Evolutionary conservation across 2,329 filamentous ascomycete genomes (phyloP), one percentile per base, ranked within the genome.

Genomic region (Clarireedia sp.): DNA sequence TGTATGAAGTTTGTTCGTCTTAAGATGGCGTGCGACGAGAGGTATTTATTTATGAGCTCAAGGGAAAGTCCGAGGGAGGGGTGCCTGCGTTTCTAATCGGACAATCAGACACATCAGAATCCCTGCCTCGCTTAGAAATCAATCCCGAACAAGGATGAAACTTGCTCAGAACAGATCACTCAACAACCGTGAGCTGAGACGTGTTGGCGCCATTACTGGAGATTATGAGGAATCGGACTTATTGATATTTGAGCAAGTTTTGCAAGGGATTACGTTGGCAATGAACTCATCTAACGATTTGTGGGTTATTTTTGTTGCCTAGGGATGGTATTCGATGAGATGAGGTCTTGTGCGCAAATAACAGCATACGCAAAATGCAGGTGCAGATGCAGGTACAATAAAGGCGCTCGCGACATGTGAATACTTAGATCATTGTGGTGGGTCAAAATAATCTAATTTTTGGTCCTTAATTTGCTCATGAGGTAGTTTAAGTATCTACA

Each of bases 111-210:
- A 33, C 29, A 41, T 19, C n/a, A n/a, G n/a, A 19, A 41, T 41
- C 38, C 37, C n/a, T 45, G 41, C 5, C 16, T 49, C 52, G 52
- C 52, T 49, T 54, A 54, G n/a, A 21, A 51, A 51, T 51, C 49
- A 52, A 45, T n/a, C 23, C 41, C 24, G 38, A 53, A 49, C 52
- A 49, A 54, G 36, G 36, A 49, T 49, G 37, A 54, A 54, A 54
- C 52, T 43, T 54, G 52, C 52, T 54, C 52, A 54, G 37, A 43
- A 54, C 52, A 54, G 45, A 49, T 49, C 37, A 26, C 24, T 24
- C 12, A 41, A 26, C n/a, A 12, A 40, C 3, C 29, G 9, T 45
- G 17, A 9, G 4, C 19, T 23, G 14, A 19, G 21, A 23, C 10
- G 3, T 21, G 21, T 45, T 19, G 17, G 17, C 41, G 41, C 41